A percentile compares a stretch with the other conserved stretches of the same genome.
Conservation (phyloP, 805 yeast species). For the Metschnikowia gelsemii region DNA sequence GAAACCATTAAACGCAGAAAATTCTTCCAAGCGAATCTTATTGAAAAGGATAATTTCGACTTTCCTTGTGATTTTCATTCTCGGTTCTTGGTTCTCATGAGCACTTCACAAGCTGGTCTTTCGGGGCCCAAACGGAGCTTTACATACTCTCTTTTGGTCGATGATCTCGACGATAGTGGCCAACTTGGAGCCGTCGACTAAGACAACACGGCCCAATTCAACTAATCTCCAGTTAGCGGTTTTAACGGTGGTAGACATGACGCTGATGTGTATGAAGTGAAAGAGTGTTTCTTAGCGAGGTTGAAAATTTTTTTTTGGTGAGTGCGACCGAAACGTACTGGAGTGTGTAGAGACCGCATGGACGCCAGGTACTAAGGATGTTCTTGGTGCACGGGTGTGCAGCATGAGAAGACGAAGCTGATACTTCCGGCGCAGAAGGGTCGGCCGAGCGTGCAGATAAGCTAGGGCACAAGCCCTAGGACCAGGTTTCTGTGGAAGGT, state of each 20-base stretch:
- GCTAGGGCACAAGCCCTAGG: constrained; percentile 23
- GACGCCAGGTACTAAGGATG: neutral
- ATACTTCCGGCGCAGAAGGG: too few species aligned
- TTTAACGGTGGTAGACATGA: constrained; percentile 64
- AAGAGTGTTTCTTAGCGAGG: constrained; percentile 12
- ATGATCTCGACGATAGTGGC: constrained; percentile 98
- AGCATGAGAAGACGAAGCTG: too few species aligned
- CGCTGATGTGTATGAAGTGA: constrained; percentile 18
- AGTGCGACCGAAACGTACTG: constrained; percentile 15
- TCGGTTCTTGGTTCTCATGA: too few species aligned
- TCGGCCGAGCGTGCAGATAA: constrained; percentile 6
- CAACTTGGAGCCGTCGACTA: constrained; percentile 80
- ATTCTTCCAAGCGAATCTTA: too few species aligned
- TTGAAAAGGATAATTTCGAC: too few species aligned
- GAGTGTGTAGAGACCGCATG: constrained; percentile 14
- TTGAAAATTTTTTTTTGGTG: constrained; percentile 20
- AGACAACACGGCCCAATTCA: constrained; percentile 98
- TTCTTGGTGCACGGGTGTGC: constrained; percentile 12
- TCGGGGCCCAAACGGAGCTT: too few species aligned
- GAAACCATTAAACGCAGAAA: too few species aligned
- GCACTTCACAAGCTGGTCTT: too few species aligned
- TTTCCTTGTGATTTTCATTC: too few species aligned
- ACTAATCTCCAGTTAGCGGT: constrained; percentile 99
- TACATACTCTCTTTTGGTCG: constrained; percentile 97
- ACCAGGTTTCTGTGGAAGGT: neutral